Evolutionary conservation across 805 yeast genomes (phyloP), one percentile per base, ranked within the genome.

Genomic region (Metahyphopichia silvanorum): DNA sequence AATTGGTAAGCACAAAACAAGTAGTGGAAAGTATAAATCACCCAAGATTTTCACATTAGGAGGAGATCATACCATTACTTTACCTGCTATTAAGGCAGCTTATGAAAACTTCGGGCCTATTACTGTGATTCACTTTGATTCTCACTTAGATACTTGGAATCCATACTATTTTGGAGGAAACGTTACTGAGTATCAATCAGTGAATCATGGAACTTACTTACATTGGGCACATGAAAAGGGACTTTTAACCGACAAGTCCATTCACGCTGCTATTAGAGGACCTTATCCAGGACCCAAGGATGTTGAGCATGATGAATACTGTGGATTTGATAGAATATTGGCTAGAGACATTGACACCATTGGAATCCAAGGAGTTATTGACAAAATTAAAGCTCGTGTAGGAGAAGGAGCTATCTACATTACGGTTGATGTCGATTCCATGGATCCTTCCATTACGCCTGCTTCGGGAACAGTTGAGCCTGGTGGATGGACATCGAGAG

Each of bases 1-100:
- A 2, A 61, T 75, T 17, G 74, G 69, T 39, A 59, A 57, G 26
- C 74, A 66, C 33, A 27, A 49, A 6, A 51, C 57, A 20, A 36
- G 39, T 2, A 35, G 38, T 10, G 34, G 30, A 10, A 29, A 32
- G 16, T 13, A 21, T 2, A 39, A 39, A 21, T 26, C 29, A 3
- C 38, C 43, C 15, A 39, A 32, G 33, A 30, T 39, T 25, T 39
- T 39, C 22, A 39, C 43, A 11, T 27, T 39, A 14, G 43, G 43
- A 2, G 43, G 43, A 4, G 43, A 39, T 25, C 43, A 39, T 29
- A 39, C 43, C 15, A 33, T 39, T 25, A 39, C 43, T n/a, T 27
- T 39, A 10, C 35, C 37, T 11, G 33, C 34, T 5, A 25, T 39
- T 20, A 36, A 29, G 34, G 43, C 43, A 11, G 43, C 36, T 7